Conservation (phyloP, 257 asterid genomes). For the Solanum peruvianum region DNA sequence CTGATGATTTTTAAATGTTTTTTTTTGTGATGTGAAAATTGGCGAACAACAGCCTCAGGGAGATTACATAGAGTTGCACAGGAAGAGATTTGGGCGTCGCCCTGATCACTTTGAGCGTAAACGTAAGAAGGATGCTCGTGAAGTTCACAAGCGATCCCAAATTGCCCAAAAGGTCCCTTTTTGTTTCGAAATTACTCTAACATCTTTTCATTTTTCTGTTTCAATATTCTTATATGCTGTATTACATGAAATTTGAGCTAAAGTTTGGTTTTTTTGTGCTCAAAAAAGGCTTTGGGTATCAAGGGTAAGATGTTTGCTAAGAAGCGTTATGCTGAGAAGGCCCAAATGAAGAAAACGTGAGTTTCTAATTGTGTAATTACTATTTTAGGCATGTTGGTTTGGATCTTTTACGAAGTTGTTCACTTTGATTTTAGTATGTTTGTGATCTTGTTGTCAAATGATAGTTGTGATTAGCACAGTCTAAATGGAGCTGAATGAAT, state of each 20-base stretch:
- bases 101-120: conserved; percentile 82
- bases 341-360: conserved; percentile 88
- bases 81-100: conserved; percentile 88
- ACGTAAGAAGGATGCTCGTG: conserved; percentile 97
- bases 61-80: conserved; percentile 79
- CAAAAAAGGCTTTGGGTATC: conserved; percentile 68
- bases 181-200: background rate
- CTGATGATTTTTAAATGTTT: background rate
- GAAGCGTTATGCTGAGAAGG: conserved; percentile 88
- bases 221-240: background rate
- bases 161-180: conserved; percentile 50
- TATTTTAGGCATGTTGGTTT: background rate
- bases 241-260: background rate
- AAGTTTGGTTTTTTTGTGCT: background rate
- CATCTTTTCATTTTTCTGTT: background rate
- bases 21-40: background rate
- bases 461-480: background rate
- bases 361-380: background rate
- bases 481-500: background rate
- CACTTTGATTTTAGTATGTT: background rate
- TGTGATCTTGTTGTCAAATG: background rate
- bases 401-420: background rate
- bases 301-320: conserved; percentile 88
- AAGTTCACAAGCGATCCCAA: conserved; percentile 78
- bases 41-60: conserved; percentile 74